Evolutionary conservation across 2,329 filamentous ascomycete genomes (phyloP), one percentile per base, ranked within the genome.

Genomic region (Cordyceps militaris): DNA sequence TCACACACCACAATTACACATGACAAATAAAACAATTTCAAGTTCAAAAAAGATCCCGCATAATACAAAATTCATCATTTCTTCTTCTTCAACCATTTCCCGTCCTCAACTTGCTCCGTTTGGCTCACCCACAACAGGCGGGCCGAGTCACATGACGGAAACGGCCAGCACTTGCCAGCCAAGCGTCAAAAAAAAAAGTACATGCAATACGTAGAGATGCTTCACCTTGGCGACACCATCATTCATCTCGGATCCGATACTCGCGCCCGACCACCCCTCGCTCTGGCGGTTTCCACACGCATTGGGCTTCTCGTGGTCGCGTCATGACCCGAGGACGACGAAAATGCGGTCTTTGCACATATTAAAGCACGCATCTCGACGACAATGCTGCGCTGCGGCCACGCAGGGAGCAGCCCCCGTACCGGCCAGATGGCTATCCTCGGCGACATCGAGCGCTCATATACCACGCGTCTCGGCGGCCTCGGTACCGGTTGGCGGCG

Each of bases 391-490:
- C 16, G 55, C 38, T 16, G 36, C 46, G 7, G 44, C 21, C 21
- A 8, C n/a, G 11, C 54, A 40, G 16, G 43, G 53, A 30, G 47
- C 38, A 40, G 32, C 14, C 48, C n/a, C 48, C n/a, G 13, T 28
- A 21, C n/a, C 36, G 40, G 19, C 51, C 32, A 61, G 64, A 66
- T 70, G 69, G 63, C 66, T 72, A 55, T 68, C 69, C 34, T 67
- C 69, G 16, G 61, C 64, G n/a, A 54, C 62, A 21, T 56, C 63
- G 53, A 62, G 63, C 59, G 43, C 60, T 38, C 32, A 28, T 7
- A 54, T 34, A 32, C 34, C 43, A 7, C 57, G 57, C 21, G 43
- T 48, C 43, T 54, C 57, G 7, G 28, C 50, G 9, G 61, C 63
- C 38, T 19, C 64, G 6, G 42, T 63, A 14, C 61, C 63, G 21